Evolutionary conservation across 139 green algal genomes (phyloP).

Genomic region (Astrephomene gubernaculifera): DNA sequence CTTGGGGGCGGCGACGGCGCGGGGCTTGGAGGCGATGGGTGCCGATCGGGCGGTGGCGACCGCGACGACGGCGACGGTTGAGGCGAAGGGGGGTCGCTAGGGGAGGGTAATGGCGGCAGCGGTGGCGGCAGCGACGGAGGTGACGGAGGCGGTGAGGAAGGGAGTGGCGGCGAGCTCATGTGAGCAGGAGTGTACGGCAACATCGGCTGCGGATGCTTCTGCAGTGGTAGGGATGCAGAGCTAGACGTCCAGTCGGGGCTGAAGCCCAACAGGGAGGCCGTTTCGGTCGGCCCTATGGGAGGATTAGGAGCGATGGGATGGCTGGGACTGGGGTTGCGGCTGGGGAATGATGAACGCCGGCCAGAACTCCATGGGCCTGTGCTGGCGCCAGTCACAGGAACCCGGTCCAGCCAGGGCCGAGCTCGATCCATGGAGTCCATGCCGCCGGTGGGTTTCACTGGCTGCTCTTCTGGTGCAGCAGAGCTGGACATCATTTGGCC

Average conservation of each 20-base stretch:
- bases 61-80: neutral
- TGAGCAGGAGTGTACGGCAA: too few relatives aligned
- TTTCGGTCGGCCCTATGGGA: too few relatives aligned
- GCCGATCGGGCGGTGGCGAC: too few relatives aligned
- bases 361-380: neutral
- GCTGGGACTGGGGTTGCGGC: neutral
- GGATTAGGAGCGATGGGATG: too few relatives aligned
- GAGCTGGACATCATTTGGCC: too few relatives aligned
- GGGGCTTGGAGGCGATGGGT: neutral
- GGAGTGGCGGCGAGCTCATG: neutral
- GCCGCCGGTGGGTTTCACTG: too few relatives aligned
- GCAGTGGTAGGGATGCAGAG: too few relatives aligned
- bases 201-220: neutral
- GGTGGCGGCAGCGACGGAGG: neutral
- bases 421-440: neutral
- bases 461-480: too few relatives aligned
- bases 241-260: too few relatives aligned
- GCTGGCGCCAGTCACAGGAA: neutral
- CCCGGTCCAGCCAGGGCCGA: conserved; percentile 10
- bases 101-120: neutral
- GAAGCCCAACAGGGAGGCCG: neutral
- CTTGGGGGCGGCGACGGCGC: neutral
- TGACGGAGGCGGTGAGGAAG: neutral
- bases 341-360: neutral
- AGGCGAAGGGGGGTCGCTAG: neutral